Conservation (phyloP, 176 grass and related monocot species). For the Eragrostis curvula region DNA sequence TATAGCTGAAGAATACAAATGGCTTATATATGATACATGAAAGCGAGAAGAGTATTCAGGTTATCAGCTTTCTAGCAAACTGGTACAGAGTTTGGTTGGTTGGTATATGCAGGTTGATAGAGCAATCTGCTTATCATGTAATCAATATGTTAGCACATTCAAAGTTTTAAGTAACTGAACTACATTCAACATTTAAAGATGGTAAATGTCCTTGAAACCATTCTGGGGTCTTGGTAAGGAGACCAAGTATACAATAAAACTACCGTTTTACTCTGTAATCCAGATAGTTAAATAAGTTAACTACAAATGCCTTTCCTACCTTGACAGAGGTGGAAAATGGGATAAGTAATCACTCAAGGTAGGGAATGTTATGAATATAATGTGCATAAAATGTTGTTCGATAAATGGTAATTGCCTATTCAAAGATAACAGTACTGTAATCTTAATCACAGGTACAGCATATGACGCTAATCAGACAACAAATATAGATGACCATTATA, state of each 20-base stretch:
- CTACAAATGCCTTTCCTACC: slow-evolving; percentile 9
- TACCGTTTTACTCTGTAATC: slow-evolving; percentile 33
- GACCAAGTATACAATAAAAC: slow-evolving; percentile 19
- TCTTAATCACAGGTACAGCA: not conserved
- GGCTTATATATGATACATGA: slow-evolving; percentile 4
- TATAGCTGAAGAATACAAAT: slow-evolving; percentile 20
- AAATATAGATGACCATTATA: slow-evolving; percentile 9
- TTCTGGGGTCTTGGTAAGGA: slow-evolving; percentile 10
- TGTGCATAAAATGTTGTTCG: slow-evolving; percentile 11
- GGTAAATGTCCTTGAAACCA: slow-evolving; percentile 29
- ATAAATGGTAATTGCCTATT: slow-evolving; percentile 24
- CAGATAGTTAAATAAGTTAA: not conserved
- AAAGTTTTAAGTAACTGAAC: slow-evolving; percentile 4
- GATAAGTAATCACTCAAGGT: slow-evolving; percentile 16
- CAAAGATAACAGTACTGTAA: slow-evolving; percentile 4
- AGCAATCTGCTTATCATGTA: slow-evolving; percentile 7
- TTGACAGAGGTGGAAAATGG: slow-evolving; percentile 22
- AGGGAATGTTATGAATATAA: slow-evolving; percentile 30
- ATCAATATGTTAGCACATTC: slow-evolving; percentile 9
- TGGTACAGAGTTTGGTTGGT: not conserved
- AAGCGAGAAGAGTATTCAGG: not conserved
- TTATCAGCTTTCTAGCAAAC: slow-evolving; percentile 7
- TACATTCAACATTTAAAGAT: slow-evolving; percentile 19
- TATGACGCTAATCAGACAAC: slow-evolving; percentile 20
- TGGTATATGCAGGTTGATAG: not conserved